Conservation (phyloP, 2,329 filamentous ascomycete genomes). For the Gliomastix tumulicola region DNA sequence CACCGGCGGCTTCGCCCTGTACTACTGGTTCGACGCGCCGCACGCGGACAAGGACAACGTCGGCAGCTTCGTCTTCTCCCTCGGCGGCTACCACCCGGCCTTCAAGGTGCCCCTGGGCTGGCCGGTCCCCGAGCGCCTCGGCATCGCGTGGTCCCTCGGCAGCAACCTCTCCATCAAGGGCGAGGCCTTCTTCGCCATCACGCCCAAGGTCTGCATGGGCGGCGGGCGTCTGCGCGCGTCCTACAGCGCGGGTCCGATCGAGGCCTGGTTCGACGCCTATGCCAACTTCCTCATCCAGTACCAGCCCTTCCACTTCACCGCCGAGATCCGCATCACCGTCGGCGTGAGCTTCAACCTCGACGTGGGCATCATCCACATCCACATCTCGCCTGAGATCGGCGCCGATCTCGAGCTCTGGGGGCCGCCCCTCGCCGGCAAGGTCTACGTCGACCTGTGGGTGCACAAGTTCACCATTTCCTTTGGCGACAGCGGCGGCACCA, state of each 20-base stretch:
- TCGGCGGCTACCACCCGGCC: conserved; percentile 35
- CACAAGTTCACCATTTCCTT: not conserved
- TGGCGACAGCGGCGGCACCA: not conserved
- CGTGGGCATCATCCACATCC: conserved; percentile 14
- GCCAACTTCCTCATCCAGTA: conserved; percentile 33
- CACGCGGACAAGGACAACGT: conserved; percentile 7
- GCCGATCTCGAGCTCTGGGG: conserved; percentile 10
- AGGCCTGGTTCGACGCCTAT: conserved; percentile 30
- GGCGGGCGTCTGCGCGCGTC: conserved; percentile 24
- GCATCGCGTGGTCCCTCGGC: conserved; percentile 26
- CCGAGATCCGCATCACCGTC: conserved; percentile 14
- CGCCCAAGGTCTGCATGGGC: conserved; percentile 33
- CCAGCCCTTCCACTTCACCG: conserved; percentile 26
- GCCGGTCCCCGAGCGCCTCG: conserved; percentile 27
- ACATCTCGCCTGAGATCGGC: conserved; percentile 10
- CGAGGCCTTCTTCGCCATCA: conserved; percentile 37
- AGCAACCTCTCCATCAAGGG: conserved; percentile 23
- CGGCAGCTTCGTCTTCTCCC: conserved; percentile 35
- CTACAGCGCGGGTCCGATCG: conserved; percentile 20
- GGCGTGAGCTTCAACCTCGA: conserved; percentile 17
- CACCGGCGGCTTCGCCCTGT: conserved; percentile 32
- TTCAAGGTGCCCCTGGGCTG: conserved; percentile 25
- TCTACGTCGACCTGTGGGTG: not conserved
- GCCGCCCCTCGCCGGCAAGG: conserved; percentile 11
- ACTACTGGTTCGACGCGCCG: conserved; percentile 29